Base-by-base conservation (phyloP, 805 yeast species). In the Clavispora asparagi region DNA sequence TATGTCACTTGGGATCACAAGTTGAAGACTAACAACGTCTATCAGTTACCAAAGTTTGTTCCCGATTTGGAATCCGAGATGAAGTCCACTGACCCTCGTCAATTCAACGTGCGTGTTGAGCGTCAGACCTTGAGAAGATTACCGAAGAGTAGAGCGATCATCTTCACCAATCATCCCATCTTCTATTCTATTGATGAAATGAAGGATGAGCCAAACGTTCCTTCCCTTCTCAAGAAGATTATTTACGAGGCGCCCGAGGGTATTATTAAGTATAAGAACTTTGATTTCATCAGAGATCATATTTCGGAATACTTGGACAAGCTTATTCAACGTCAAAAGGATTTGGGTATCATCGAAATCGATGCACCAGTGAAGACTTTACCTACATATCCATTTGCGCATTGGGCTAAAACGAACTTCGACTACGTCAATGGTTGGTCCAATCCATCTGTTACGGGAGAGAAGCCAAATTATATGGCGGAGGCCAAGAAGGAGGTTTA, bases 141-240 rank as follows among this genome's bases (percentile, higher is more conserved):
- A 44, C 90, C 91, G 33, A 81, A 73, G 58, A 65, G 85, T 0
- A 56, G 70, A 40, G 89, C 89, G 3, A 79, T 84, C 49, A 79
- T 84, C 42, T 84, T 84, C 69, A 81, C 89, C 26, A 84, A 84
- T 59, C 91, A 84, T 59, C 91, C 90, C 5, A 72, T 83, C n/a
- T 85, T 83, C 59, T 86, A 86, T 62, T 78, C 85, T 2, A 79
- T 86, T 37, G 91, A 85, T 35, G 92, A 87, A 46, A 78, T 82
- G 67, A 86, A 83, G 54, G 95, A 87, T 19, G 95, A 85, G 52
- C 81, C 87, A 1, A 62, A 88, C 47, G 84, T 91, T 41, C 84
- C 95, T 3, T 85, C 96, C 2, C 86, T 84, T 41, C 61, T 84
- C 41, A 76, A 77, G 57, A 83, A 81, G 55, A 79, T 82, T 42